phyloP scores from a whole-genome alignment of 768 basidiomycete species.

The Russula sp. region DNA sequence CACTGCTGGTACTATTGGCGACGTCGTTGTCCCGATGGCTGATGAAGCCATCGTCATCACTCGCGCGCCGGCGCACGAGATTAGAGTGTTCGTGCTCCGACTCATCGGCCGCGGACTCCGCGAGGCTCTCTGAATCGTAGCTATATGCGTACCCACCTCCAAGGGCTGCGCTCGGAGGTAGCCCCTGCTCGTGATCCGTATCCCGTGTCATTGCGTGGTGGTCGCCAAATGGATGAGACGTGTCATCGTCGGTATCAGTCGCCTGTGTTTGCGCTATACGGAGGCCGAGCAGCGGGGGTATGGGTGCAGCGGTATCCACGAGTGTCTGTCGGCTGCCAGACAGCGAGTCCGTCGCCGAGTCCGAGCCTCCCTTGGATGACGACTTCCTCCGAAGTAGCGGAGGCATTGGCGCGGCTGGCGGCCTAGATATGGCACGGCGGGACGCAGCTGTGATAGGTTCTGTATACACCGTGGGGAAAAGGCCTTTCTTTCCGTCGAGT shows the following conservation, averaged over 20 bases:
- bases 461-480: conserved; percentile 78
- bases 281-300: conserved; percentile 40
- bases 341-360: conserved; percentile 2
- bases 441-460: conserved; percentile 37
- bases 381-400: conserved; percentile 9
- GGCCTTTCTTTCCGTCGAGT: conserved; percentile 56
- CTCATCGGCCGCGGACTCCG: conserved; percentile 31
- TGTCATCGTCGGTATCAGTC: conserved; percentile 28
- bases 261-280: conserved; percentile 33
- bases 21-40: not conserved
- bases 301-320: conserved; percentile 29
- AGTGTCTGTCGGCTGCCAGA: conserved; percentile 18
- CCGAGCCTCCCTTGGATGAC: conserved; percentile 3
- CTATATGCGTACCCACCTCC: conserved; percentile 32
- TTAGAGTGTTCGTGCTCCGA: conserved; percentile 38
- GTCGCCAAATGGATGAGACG: conserved; percentile 43
- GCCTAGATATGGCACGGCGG: conserved; percentile 24
- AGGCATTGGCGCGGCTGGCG: conserved; percentile 16
- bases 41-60: conserved; percentile 18
- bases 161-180: conserved; percentile 33
- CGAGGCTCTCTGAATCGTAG: conserved; percentile 36
- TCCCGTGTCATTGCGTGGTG: conserved; percentile 36
- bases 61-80: conserved; percentile 25
- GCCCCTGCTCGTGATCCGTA: conserved; percentile 1
- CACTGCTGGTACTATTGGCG: not conserved